phyloP scores from a whole-genome alignment of 2,329 filamentous ascomycete genomes.

The Colletotrichum salicis region DNA sequence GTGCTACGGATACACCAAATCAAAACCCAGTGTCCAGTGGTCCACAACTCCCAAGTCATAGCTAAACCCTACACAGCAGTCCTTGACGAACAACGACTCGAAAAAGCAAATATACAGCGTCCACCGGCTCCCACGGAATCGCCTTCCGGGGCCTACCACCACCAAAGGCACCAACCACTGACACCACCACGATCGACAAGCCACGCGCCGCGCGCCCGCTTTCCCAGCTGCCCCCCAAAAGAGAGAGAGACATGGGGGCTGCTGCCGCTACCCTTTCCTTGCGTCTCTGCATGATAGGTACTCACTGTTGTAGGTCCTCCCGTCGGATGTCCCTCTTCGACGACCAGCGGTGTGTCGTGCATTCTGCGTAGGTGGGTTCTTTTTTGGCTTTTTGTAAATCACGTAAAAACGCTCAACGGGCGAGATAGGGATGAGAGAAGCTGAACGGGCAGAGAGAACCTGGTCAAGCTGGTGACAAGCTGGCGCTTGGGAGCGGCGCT shows the following conservation, averaged over 20 bases:
- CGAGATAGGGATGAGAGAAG: not conserved
- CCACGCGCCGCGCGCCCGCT: slow-evolving; percentile 23
- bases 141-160: not conserved
- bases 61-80: slow-evolving; percentile 7
- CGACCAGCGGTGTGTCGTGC: slow-evolving; percentile 22
- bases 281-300: not conserved
- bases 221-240: not conserved
- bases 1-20: not conserved
- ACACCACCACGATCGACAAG: slow-evolving; percentile 17
- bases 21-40: not conserved
- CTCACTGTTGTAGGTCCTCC: too few species aligned
- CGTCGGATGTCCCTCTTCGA: not conserved
- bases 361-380: not conserved
- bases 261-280: too few species aligned
- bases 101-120: slow-evolving; percentile 28
- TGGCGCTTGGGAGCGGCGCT: not conserved
- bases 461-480: not conserved
- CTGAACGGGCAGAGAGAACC: not conserved
- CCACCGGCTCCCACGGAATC: slow-evolving; percentile 11
- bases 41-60: not conserved
- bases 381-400: not conserved
- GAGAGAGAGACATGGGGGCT: too few species aligned
- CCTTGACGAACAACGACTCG: slow-evolving; percentile 15
- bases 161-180: too few species aligned
- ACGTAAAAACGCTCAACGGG: not conserved